Evolutionary conservation across 169 alveolate genomes (phyloP).

Genomic region (Eimeria tenella): DNA sequence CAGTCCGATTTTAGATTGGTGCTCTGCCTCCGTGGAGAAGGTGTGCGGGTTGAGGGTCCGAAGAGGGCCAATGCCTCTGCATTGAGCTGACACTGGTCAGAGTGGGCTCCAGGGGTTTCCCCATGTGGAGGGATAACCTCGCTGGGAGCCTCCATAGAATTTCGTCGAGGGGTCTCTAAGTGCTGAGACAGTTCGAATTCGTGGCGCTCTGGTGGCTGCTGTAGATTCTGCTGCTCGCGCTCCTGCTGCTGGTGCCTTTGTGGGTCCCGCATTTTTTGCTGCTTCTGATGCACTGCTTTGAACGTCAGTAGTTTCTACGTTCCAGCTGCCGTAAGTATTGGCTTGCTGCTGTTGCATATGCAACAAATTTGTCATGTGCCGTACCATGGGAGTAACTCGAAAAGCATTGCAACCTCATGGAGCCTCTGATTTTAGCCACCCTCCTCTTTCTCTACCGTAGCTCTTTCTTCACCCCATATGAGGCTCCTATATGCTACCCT

Average conservation of each 20-base stretch:
- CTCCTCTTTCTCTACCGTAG: neutral
- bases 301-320: conserved; percentile 2
- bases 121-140: neutral
- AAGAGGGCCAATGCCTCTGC: conserved; percentile 65
- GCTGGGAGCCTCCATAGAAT: neutral
- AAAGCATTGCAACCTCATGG: neutral
- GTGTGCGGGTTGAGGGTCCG: conserved; percentile 65
- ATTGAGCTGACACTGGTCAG: conserved; percentile 26
- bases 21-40: conserved; percentile 29
- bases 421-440: neutral
- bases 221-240: neutral
- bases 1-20: conserved; percentile 1
- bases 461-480: neutral
- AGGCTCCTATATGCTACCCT: neutral
- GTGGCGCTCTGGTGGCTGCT: neutral
- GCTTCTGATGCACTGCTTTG: neutral
- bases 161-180: conserved; percentile 42
- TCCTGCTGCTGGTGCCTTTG: conserved; percentile 59
- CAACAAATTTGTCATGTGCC: conserved; percentile 37
- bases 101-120: conserved; percentile 1
- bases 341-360: conserved; percentile 53
- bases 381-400: conserved; percentile 54
- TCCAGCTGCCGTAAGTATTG: neutral
- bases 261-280: conserved; percentile 20
- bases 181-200: conserved; percentile 27